Conservation (phyloP, 1,139 yeast genomes). For the Saccharomyces hybrid region DNA sequence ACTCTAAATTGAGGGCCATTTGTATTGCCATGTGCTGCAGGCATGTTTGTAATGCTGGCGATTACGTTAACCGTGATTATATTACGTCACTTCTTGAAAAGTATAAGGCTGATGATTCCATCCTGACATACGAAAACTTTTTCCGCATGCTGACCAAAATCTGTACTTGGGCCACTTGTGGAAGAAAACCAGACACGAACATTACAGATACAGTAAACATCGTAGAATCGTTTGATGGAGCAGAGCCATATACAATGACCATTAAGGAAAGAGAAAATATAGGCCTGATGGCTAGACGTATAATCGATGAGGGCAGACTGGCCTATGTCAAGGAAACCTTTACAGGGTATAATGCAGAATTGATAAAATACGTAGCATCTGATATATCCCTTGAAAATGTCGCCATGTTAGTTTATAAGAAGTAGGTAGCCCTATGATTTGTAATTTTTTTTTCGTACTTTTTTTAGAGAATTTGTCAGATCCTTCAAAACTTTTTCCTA, state of each 20-base stretch:
- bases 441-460: neutral
- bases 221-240: neutral
- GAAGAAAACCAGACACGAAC: conserved; percentile 39
- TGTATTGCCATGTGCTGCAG: conserved; percentile 92
- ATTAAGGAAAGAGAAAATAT: conserved; percentile 44
- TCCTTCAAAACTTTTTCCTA: no score
- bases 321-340: conserved; percentile 38
- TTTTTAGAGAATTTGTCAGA: neutral
- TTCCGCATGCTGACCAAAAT: conserved; percentile 53
- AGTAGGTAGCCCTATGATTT: neutral
- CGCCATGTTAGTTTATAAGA: conserved; percentile 40
- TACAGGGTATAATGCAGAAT: conserved; percentile 36
- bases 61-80: conserved; percentile 44
- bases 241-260: conserved; percentile 37
- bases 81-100: conserved; percentile 34
- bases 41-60: conserved; percentile 61
- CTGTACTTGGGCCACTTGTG: conserved; percentile 86
- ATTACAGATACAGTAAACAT: conserved; percentile 30
- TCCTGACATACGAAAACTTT: conserved; percentile 21
- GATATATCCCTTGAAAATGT: conserved; percentile 65
- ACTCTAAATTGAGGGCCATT: conserved; percentile 41
- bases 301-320: conserved; percentile 56
- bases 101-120: conserved; percentile 13
- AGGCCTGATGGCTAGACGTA: conserved; percentile 62
- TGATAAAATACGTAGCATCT: conserved; percentile 52